Conservation (phyloP, 192 early-diverging fungal genomes). For the Podila minutissima region DNA sequence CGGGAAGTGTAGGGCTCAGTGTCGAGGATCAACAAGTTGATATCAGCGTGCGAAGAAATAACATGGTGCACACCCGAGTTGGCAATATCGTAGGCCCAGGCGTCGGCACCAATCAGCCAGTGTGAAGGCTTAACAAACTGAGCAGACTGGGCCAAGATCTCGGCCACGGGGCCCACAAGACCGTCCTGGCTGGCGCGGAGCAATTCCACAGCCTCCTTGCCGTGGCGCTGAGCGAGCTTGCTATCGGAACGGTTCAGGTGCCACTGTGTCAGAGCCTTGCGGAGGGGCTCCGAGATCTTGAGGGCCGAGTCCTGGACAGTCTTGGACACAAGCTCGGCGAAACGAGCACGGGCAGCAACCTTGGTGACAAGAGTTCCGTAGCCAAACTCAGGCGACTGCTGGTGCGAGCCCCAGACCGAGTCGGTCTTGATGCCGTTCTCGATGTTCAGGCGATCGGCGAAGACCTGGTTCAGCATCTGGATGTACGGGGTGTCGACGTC, state of each 20-base stretch:
- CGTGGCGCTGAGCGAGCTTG: constrained; percentile 61
- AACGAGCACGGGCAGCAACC: constrained; percentile 72
- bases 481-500: constrained; percentile 83
- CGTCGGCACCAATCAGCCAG: constrained; percentile 92
- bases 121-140: constrained; percentile 72
- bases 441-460: constrained; percentile 77
- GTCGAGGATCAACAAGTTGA: constrained; percentile 94
- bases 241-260: constrained; percentile 65
- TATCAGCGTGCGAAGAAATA: constrained; percentile 80
- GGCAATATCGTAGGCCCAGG: constrained; percentile 88
- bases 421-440: constrained; percentile 78
- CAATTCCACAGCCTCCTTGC: constrained; percentile 53
- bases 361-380: constrained; percentile 80
- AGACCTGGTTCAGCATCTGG: constrained; percentile 83
- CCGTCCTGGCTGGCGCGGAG: constrained; percentile 38
- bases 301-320: constrained; percentile 62
- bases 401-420: constrained; percentile 76
- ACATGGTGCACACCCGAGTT: constrained; percentile 92
- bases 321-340: constrained; percentile 68
- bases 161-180: constrained; percentile 31
- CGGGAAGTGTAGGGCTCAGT: constrained; percentile 79
- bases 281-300: constrained; percentile 61
- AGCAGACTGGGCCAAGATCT: constrained; percentile 51
- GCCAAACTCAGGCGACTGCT: constrained; percentile 87
- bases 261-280: constrained; percentile 74